These are phyloP conservation scores for Calonectria fujianensis DNA, from an alignment of 2,329 filamentous ascomycete species.

Conservation along the genomic window DNA sequence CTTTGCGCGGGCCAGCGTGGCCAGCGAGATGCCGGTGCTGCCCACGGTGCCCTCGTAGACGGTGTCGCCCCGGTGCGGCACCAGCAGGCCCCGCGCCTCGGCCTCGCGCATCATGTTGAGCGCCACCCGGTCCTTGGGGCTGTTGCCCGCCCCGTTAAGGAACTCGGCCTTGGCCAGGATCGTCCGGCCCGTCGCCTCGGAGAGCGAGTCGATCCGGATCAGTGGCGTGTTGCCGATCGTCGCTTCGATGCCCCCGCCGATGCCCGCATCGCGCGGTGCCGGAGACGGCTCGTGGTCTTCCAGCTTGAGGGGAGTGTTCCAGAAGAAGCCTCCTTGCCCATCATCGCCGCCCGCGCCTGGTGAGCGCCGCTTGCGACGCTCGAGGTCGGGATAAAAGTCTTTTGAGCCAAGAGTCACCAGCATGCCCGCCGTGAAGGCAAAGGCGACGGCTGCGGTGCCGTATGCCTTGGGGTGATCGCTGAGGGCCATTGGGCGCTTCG, in stretches of 20 bases:
- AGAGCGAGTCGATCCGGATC: slow-evolving; percentile 89
- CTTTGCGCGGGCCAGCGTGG: slow-evolving; percentile 88
- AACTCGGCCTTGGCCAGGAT: slow-evolving; percentile 98
- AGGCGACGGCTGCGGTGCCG: slow-evolving; percentile 78
- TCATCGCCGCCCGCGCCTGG: slow-evolving; percentile 41
- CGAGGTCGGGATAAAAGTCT: slow-evolving; percentile 85
- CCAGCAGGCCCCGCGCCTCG: slow-evolving; percentile 84
- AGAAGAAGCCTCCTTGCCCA: slow-evolving; percentile 67
- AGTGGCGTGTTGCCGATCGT: slow-evolving; percentile 96
- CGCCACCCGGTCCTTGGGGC: slow-evolving; percentile 96
- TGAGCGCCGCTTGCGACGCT: slow-evolving; percentile 68
- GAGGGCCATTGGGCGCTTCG: slow-evolving; percentile 69
- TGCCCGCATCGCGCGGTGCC: slow-evolving; percentile 48
- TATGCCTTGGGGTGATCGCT: slow-evolving; percentile 78
- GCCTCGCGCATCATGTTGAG: slow-evolving; percentile 90
- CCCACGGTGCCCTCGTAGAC: slow-evolving; percentile 99
- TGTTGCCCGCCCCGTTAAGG: slow-evolving; percentile 94
- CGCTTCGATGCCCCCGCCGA: slow-evolving; percentile 89
- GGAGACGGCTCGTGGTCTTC: slow-evolving; percentile 71
- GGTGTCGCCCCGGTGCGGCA: slow-evolving; percentile 89
- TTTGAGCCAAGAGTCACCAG: slow-evolving; percentile 86
- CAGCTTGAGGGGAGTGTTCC: slow-evolving; percentile 69
- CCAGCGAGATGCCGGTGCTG: slow-evolving; percentile 95
- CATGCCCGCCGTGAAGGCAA: slow-evolving; percentile 86
- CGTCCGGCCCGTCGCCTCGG: slow-evolving; percentile 88